These are phyloP conservation scores for Pythium coloratum DNA, from an alignment of 352 stramenopile genomes.

Conservation along the genomic window DNA sequence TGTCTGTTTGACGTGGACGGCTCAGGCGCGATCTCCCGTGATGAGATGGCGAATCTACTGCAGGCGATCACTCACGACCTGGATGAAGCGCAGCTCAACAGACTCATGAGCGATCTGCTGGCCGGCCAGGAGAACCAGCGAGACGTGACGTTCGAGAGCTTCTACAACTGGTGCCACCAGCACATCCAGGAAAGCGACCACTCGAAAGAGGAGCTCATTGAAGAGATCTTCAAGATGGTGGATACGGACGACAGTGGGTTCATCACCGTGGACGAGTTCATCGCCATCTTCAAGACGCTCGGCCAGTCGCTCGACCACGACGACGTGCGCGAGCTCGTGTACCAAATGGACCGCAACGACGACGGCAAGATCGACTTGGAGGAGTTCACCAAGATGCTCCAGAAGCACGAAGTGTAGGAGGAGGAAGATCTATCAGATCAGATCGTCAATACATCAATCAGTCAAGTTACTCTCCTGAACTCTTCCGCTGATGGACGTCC, in stretches of 20 bases:
- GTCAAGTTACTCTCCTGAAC: too few relatives aligned
- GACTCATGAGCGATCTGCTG: constrained; percentile 57
- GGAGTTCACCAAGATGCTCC: constrained; percentile 74
- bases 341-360: constrained; percentile 75
- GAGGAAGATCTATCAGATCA: neutral
- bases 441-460: neutral
- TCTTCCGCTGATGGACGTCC: neutral
- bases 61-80: constrained; percentile 68
- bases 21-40: constrained; percentile 54
- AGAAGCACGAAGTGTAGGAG: constrained; percentile 69
- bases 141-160: constrained; percentile 67
- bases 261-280: constrained; percentile 76
- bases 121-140: constrained; percentile 32
- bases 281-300: constrained; percentile 71
- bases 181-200: constrained; percentile 57
- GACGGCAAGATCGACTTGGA: constrained; percentile 77
- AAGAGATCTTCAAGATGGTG: constrained; percentile 73
- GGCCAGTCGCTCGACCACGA: constrained; percentile 72
- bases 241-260: constrained; percentile 56
- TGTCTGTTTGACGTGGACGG: constrained; percentile 66
- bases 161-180: constrained; percentile 74
- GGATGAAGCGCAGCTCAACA: constrained; percentile 53
- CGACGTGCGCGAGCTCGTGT: constrained; percentile 71
- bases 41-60: constrained; percentile 61
- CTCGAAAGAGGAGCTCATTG: constrained; percentile 64